Evolutionary conservation across 2,329 filamentous ascomycete genomes (phyloP).

Genomic region (Harringtonia aguacate): DNA sequence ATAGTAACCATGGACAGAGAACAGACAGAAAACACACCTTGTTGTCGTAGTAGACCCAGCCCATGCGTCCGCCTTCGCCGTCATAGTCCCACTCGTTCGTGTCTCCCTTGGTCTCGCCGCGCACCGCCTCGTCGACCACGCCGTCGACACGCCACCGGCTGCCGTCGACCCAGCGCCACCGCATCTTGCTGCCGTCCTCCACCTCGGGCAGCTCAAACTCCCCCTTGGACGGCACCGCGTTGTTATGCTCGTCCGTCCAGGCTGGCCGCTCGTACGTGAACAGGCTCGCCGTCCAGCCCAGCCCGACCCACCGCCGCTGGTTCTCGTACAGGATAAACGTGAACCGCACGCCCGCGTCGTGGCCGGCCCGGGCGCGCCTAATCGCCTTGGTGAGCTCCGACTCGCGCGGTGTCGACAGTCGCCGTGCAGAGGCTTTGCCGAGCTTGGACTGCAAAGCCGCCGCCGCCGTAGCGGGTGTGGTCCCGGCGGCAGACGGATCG

Average conservation of each 20-base stretch:
- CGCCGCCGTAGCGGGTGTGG: constrained; percentile 8
- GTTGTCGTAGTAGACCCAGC: constrained; percentile 98
- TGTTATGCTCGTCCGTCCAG: constrained; percentile 96
- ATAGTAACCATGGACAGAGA: not conserved
- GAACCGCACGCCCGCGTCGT: constrained; percentile 76
- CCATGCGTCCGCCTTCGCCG: constrained; percentile 52
- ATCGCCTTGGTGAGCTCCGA: constrained; percentile 37
- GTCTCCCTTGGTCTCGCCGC: constrained; percentile 10
- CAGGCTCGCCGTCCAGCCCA: constrained; percentile 88
- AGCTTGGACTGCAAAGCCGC: constrained; percentile 11
- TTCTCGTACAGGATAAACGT: constrained; percentile 97
- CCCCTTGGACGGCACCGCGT: constrained; percentile 64
- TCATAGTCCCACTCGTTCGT: constrained; percentile 36
- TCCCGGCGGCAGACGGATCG: constrained; percentile 8
- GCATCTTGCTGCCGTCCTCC: constrained; percentile 45
- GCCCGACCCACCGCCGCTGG: constrained; percentile 84
- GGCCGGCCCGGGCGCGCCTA: constrained; percentile 23
- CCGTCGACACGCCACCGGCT: constrained; percentile 84
- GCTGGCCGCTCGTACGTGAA: constrained; percentile 82
- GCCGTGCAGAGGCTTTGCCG: constrained; percentile 12
- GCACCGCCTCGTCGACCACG: constrained; percentile 40
- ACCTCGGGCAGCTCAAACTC: constrained; percentile 53
- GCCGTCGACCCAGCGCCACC: constrained; percentile 69
- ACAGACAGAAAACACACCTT: constrained; percentile 52
- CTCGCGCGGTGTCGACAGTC: constrained; percentile 25